Percentiles rank a stretch among this genome's conserved stretches.
Evolutionary conservation across 1,139 yeast genomes (phyloP).

Genomic region (Protomyces inundatus): DNA sequence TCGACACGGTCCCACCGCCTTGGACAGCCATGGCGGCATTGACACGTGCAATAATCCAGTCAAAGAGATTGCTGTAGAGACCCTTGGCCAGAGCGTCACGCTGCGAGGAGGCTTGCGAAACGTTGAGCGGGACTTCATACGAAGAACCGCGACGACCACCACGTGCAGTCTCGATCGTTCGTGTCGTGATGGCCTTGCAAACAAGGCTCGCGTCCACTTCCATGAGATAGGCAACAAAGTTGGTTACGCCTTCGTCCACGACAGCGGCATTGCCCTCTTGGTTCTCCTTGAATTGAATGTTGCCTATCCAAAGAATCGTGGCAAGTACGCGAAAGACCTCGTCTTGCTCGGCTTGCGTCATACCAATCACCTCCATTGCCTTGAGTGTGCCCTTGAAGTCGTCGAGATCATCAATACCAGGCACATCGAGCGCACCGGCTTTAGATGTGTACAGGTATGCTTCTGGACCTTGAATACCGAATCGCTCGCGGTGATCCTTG

Average conservation of each 20-base stretch:
- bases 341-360: constrained; percentile 77
- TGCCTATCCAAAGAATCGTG: constrained; percentile 90
- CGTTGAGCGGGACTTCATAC: constrained; percentile 88
- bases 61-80: constrained; percentile 83
- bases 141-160: constrained; percentile 87
- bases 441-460: constrained; percentile 83
- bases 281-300: constrained; percentile 77
- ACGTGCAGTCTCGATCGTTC: constrained; percentile 75
- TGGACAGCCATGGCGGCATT: constrained; percentile 65
- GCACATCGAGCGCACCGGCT: constrained; percentile 78
- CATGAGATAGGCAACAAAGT: constrained; percentile 84
- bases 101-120: constrained; percentile 88
- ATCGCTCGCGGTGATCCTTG: constrained; percentile 71
- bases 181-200: constrained; percentile 64
- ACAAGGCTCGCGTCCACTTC: constrained; percentile 70
- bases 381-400: constrained; percentile 75
- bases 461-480: constrained; percentile 91
- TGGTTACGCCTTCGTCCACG: constrained; percentile 80
- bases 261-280: constrained; percentile 73
- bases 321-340: constrained; percentile 81
- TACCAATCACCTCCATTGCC: constrained; percentile 86
- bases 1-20: constrained; percentile 28
- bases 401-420: constrained; percentile 72
- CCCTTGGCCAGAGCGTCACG: constrained; percentile 96
- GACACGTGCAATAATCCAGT: constrained; percentile 96